Conservation (phyloP, 495 filamentous ascomycete species). For the Aspergillus biplanus region DNA sequence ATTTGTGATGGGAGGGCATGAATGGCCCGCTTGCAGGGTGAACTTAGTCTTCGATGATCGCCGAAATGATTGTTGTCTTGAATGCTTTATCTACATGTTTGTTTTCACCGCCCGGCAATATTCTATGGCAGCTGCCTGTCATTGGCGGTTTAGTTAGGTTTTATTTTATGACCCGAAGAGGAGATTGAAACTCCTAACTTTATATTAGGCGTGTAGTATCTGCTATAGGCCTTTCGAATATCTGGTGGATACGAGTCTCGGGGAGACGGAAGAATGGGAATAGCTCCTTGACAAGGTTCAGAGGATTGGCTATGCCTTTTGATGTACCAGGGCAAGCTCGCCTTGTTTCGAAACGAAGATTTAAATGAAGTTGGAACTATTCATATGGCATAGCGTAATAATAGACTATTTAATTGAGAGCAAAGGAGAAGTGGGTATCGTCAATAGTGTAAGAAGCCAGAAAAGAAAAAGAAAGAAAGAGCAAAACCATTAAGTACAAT, state of each 20-base stretch:
- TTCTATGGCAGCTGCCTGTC: not conserved
- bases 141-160: too few relatives aligned
- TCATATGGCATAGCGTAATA: not conserved
- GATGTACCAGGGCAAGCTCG: not conserved
- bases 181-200: too few relatives aligned
- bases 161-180: too few relatives aligned
- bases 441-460: slow-evolving; percentile 14
- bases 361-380: not conserved
- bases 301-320: not conserved
- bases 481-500: slow-evolving; percentile 24
- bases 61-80: not conserved
- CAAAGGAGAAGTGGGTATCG: slow-evolving; percentile 46
- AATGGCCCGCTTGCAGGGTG: not conserved
- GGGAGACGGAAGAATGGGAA: too few relatives aligned
- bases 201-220: too few relatives aligned
- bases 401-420: not conserved
- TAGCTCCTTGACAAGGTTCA: too few relatives aligned
- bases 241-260: too few relatives aligned
- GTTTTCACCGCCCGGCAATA: slow-evolving; percentile 1
- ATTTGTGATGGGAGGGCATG: not conserved
- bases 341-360: not conserved
- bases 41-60: not conserved
- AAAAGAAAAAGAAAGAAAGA: slow-evolving; percentile 19
- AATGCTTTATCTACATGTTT: not conserved
- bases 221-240: too few relatives aligned